A percentile compares a stretch with the other conserved stretches of the same genome.
These are phyloP conservation scores for Arbutus unedo DNA, from an alignment of 148 eudicot species.

Conservation along the genomic window DNA sequence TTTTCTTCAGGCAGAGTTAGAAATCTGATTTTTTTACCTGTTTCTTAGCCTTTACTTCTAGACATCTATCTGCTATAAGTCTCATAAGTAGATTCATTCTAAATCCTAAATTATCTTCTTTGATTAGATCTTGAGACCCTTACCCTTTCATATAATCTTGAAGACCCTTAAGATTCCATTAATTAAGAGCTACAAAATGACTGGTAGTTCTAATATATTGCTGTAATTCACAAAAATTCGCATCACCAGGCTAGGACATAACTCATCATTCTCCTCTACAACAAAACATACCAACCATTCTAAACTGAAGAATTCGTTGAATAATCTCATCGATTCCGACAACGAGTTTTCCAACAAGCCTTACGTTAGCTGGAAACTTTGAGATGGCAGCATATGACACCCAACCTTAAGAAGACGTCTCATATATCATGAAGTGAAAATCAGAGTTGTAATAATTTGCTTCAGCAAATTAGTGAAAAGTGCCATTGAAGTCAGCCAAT, in stretches of 20 bases:
- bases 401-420: neutral
- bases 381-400: neutral
- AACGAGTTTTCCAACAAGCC: too few species aligned
- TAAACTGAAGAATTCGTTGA: neutral
- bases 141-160: neutral
- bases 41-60: too few species aligned
- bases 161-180: neutral
- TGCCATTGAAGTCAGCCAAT: neutral
- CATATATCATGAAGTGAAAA: neutral
- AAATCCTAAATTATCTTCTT: neutral
- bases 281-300: neutral
- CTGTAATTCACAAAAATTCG: neutral
- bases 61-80: too few species aligned
- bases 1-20: too few species aligned
- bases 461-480: neutral
- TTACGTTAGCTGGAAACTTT: neutral
- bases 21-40: too few species aligned
- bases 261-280: neutral
- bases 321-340: neutral
- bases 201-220: too few species aligned
- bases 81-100: too few species aligned
- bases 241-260: slow-evolving; percentile 5
- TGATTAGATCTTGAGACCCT: neutral
- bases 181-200: neutral
- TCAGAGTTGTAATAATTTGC: neutral